Evolutionary conservation across 2,329 filamentous ascomycete genomes (phyloP), one percentile per base, ranked within the genome.

Genomic region (Cercospora nicotianae): DNA sequence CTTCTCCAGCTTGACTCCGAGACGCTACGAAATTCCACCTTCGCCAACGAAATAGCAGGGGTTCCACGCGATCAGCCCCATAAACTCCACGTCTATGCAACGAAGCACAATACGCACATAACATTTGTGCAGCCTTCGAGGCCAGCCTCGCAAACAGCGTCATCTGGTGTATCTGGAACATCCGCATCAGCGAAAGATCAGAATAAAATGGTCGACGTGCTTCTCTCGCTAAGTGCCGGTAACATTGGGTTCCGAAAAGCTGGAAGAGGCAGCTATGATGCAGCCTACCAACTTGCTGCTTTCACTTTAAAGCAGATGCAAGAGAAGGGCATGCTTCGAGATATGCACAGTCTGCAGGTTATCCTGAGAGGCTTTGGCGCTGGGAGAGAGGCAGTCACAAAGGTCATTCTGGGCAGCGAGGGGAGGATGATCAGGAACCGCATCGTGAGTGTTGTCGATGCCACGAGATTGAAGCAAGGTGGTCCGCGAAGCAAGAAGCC

Each of bases 71-170:
- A 73, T 16, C 65, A 67, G 53, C 90, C 91, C 2, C 93, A 93
- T 83, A 93, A 96, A 79, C 86, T 99, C 71, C 92, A 97, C 82
- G 85, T 99, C 79, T 94, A 89, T 81, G 83, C 91, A 30, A 90
- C 91, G 79, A 96, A 93, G 82, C 95, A 97, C 87, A 99, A 99
- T 83, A 95, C 92, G 20, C 93, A 98, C 81, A 87, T 99, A 75
- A 97, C 94, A 1, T 87, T 97, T 72, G 92, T 93, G 23, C 89
- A 90, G 76, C 94, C 95, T 30, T 64, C 75, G 5, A 67, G 66
- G 26, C 67, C 73, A 1, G 76, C 76, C 1, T 67, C 69, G 7
- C 69, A 74, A 62, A 77, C 76, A 0, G 64, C 72, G 2, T 71
- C 68, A 2, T 76, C 75, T 5, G 68, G 70, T 16, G 69, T 76